Conservation (phyloP, 352 stramenopile genomes). For the Phytophthora hybrid region DNA sequence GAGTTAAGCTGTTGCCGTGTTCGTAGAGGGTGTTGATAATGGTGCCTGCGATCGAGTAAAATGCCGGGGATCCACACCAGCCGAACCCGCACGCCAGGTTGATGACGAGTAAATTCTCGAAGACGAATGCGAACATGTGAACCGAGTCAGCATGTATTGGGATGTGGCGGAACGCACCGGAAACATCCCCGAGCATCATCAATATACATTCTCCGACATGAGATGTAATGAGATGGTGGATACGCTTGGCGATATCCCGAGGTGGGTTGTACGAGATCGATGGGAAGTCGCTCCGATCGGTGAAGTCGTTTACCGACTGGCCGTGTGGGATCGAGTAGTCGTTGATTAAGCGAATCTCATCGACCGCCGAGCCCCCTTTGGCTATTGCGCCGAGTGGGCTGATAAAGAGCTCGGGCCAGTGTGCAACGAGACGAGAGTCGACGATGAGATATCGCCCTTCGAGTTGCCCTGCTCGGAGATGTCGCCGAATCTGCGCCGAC, state of each 20-base stretch:
- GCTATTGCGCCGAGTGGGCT: conserved; percentile 20
- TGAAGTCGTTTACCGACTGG: conserved; percentile 26
- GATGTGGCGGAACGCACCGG: conserved; percentile 42
- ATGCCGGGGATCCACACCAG: conserved; percentile 35
- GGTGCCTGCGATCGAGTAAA: conserved; percentile 28
- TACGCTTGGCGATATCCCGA: conserved; percentile 26
- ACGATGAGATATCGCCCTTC: conserved; percentile 32
- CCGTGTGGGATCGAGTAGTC: conserved; percentile 25
- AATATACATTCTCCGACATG: conserved; percentile 9
- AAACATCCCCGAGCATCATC: conserved; percentile 41
- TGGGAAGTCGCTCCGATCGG: conserved; percentile 7
- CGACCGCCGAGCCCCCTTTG: background rate
- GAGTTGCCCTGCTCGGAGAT: conserved; percentile 11
- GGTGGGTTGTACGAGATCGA: conserved; percentile 29
- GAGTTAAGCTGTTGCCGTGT: background rate
- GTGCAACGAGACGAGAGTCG: background rate
- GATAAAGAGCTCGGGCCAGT: conserved; percentile 23
- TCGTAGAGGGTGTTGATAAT: conserved; percentile 35
- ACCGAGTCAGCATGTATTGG: conserved; percentile 29
- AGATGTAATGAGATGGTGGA: conserved; percentile 16
- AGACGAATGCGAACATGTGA: conserved; percentile 36
- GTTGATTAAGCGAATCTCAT: conserved; percentile 26
- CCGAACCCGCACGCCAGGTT: conserved; percentile 33
- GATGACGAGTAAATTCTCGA: conserved; percentile 28
- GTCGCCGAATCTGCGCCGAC: conserved; percentile 7